phyloP scores from a whole-genome alignment of 2,329 filamentous ascomycete genomes.

The Sordariomycetes sp. region DNA sequence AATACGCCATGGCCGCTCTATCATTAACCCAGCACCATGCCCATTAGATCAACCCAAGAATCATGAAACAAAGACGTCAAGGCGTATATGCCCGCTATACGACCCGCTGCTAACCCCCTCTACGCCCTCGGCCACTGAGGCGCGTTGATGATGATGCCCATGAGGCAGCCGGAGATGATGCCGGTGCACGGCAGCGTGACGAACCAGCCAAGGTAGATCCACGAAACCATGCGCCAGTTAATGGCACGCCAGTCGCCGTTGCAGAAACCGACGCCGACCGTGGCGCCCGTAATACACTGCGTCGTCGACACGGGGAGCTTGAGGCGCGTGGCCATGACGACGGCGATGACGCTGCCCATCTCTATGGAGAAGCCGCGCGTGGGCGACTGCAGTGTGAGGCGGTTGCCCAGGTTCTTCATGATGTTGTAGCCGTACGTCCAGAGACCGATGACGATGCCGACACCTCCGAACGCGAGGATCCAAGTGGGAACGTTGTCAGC shows the following conservation, averaged over 20 bases:
- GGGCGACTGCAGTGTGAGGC: slow-evolving; percentile 47
- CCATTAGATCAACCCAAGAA: not conserved
- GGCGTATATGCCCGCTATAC: too few species aligned
- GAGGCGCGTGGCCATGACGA: slow-evolving; percentile 50
- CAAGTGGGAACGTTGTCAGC: slow-evolving; percentile 42
- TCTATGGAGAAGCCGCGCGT: slow-evolving; percentile 47
- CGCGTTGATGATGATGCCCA: slow-evolving; percentile 50
- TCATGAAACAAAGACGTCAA: not conserved
- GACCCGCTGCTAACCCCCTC: not conserved
- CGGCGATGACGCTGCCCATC: slow-evolving; percentile 45
- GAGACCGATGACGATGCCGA: slow-evolving; percentile 38
- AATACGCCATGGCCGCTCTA: not conserved
- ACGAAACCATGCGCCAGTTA: slow-evolving; percentile 49
- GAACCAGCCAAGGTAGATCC: slow-evolving; percentile 47
- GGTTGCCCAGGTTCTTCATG: slow-evolving; percentile 49
- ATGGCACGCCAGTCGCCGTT: slow-evolving; percentile 43
- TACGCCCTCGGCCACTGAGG: slow-evolving; percentile 26
- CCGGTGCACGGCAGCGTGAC: slow-evolving; percentile 44
- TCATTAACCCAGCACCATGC: not conserved
- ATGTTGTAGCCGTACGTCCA: slow-evolving; percentile 52
- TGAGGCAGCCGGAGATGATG: slow-evolving; percentile 43
- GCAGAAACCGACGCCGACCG: slow-evolving; percentile 52
- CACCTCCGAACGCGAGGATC: slow-evolving; percentile 41
- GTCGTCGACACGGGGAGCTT: slow-evolving; percentile 51
- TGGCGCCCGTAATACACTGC: slow-evolving; percentile 50